These are phyloP conservation scores for Vitellaria paradoxa DNA, from an alignment of 179 eudicot species.

Conservation along the genomic window DNA sequence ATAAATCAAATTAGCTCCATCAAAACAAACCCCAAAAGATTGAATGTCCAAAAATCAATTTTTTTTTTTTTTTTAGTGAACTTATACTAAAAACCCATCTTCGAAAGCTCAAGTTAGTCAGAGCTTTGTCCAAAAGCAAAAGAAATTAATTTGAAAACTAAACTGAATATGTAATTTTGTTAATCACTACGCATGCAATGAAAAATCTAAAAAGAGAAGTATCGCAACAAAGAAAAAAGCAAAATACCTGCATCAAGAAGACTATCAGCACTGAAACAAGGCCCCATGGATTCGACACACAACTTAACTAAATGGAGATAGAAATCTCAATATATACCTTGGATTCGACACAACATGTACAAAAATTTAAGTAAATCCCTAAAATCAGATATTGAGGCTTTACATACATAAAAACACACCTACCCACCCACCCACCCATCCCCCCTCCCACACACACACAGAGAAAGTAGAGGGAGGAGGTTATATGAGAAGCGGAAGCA, in stretches of 20 bases:
- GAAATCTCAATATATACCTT: too few species aligned
- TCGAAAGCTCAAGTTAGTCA: not conserved
- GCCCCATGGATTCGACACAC: too few species aligned
- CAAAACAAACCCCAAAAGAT: not conserved
- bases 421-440: too few species aligned
- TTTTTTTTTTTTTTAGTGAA: not conserved
- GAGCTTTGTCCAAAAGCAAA: not conserved
- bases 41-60: not conserved
- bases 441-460: too few species aligned
- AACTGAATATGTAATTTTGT: not conserved
- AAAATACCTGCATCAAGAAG: constrained; percentile 28
- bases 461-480: too few species aligned
- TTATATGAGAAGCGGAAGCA: too few species aligned
- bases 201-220: not conserved
- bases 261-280: not conserved
- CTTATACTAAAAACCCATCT: not conserved
- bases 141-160: not conserved
- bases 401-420: too few species aligned
- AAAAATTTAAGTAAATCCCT: too few species aligned
- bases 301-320: too few species aligned
- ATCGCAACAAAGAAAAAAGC: not conserved
- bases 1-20: not conserved
- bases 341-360: too few species aligned
- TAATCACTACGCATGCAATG: not conserved
- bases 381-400: too few species aligned